Percentiles rank a stretch among this genome's conserved stretches.
Evolutionary conservation across 306 rosid genomes (phyloP).

Genomic region (Trifolium repens): DNA sequence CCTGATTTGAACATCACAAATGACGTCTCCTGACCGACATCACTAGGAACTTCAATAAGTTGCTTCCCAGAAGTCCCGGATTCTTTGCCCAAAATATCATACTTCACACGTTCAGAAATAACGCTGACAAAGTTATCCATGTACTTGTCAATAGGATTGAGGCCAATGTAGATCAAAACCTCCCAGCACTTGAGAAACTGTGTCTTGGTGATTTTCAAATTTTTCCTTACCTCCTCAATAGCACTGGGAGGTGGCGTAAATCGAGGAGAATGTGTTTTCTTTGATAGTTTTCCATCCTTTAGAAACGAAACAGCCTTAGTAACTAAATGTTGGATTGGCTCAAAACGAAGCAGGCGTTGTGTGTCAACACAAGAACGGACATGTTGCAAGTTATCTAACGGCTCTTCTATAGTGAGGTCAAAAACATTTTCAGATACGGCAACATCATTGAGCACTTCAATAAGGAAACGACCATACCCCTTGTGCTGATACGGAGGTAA

Average conservation of each 20-base stretch:
- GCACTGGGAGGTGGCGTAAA: constrained; percentile 63
- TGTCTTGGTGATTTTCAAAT: constrained; percentile 80
- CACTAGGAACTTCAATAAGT: constrained; percentile 63
- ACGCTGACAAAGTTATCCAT: constrained; percentile 66
- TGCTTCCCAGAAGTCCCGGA: constrained; percentile 71
- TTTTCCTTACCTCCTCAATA: constrained; percentile 62
- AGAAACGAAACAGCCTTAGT: constrained; percentile 62
- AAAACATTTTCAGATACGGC: constrained; percentile 73
- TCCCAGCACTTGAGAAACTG: constrained; percentile 96
- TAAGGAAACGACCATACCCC: constrained; percentile 85
- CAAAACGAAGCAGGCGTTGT: constrained; percentile 61
- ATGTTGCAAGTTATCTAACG: constrained; percentile 76
- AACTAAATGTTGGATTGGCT: constrained; percentile 59
- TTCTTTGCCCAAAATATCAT: constrained; percentile 81
- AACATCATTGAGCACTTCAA: constrained; percentile 70
- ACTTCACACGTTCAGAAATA: constrained; percentile 71
- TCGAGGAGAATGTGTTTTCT: constrained; percentile 64
- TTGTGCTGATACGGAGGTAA: constrained; percentile 87
- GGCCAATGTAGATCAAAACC: constrained; percentile 74
- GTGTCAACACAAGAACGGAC: constrained; percentile 80
- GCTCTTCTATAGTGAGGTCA: constrained; percentile 92
- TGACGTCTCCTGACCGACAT: constrained; percentile 62
- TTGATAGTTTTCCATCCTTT: constrained; percentile 70
- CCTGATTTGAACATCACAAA: constrained; percentile 73
- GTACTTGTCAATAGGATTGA: constrained; percentile 65